Percentiles rank a stretch among this genome's conserved stretches.
Evolutionary conservation across 2,329 filamentous ascomycete species (phyloP).

Genomic region (Immersiporthe knoxdaviesiana): DNA sequence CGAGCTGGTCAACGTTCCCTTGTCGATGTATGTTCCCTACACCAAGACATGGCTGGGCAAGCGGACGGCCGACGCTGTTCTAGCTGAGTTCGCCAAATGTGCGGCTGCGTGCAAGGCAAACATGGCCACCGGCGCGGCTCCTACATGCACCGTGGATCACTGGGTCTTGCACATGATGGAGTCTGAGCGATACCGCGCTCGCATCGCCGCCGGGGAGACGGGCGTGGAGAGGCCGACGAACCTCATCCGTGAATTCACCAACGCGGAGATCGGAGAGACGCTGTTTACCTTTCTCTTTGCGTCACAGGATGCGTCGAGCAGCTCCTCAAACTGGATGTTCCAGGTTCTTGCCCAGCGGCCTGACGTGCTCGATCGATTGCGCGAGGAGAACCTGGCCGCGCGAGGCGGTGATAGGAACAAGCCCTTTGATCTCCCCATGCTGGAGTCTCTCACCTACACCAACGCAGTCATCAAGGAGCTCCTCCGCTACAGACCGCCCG

Average conservation of each 20-base stretch:
- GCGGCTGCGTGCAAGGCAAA: conserved; percentile 72
- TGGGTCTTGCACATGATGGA: conserved; percentile 56
- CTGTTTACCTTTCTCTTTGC: too few relatives aligned
- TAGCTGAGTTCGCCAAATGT: conserved; percentile 71
- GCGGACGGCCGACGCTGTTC: conserved; percentile 58
- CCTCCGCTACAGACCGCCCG: conserved; percentile 54
- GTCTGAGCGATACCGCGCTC: too few relatives aligned
- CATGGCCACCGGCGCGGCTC: conserved; percentile 69
- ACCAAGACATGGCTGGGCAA: too few relatives aligned
- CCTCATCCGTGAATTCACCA: too few relatives aligned
- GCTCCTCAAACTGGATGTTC: too few relatives aligned
- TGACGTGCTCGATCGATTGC: too few relatives aligned
- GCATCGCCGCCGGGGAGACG: too few relatives aligned
- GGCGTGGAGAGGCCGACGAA: too few relatives aligned
- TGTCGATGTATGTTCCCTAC: conserved; percentile 28
- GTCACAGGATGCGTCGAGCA: too few relatives aligned
- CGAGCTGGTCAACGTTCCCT: conserved; percentile 78
- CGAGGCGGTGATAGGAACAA: conserved; percentile 46
- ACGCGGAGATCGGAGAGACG: too few relatives aligned
- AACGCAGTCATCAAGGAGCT: conserved; percentile 57
- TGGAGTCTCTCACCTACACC: conserved; percentile 55
- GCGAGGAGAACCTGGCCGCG: conserved; percentile 36
- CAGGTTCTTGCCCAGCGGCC: too few relatives aligned
- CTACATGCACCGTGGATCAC: conserved; percentile 75
- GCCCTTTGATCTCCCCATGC: conserved; percentile 49